phyloP scores from a whole-genome alignment of 331 rosid species.

The Quercus phellos region DNA sequence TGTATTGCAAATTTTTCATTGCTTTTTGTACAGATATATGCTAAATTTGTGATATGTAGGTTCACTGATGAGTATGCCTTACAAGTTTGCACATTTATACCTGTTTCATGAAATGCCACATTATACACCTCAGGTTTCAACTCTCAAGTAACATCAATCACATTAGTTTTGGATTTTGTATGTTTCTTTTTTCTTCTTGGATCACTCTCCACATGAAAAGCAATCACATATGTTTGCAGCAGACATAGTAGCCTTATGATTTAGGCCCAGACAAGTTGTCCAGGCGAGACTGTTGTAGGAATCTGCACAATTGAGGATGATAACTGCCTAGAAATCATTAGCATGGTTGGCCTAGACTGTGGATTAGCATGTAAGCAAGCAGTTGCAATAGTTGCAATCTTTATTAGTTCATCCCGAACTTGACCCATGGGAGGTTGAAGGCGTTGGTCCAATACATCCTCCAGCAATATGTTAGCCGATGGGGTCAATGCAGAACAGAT shows the following conservation, averaged over 20 bases:
- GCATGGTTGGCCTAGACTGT: constrained; percentile 32
- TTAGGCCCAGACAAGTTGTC: background rate
- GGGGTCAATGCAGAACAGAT: constrained; percentile 6
- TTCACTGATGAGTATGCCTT: too few species aligned
- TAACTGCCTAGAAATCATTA: constrained; percentile 14
- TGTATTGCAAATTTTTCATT: too few species aligned
- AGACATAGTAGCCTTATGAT: background rate
- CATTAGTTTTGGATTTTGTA: too few species aligned
- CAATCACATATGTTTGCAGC: too few species aligned
- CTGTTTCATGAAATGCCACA: too few species aligned
- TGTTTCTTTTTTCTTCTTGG: too few species aligned
- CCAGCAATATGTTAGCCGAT: background rate
- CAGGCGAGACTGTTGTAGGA: background rate
- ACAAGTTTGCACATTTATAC: too few species aligned
- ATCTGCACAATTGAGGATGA: background rate
- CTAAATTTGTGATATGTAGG: too few species aligned
- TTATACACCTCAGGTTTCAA: too few species aligned
- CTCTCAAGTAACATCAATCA: too few species aligned
- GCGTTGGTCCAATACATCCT: constrained; percentile 30
- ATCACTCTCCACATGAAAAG: too few species aligned
- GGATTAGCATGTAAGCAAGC: constrained; percentile 16
- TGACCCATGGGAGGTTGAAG: constrained; percentile 10
- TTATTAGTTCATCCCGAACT: constrained; percentile 15
- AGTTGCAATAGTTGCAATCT: background rate
- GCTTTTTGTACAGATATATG: too few species aligned